Percentiles rank a stretch among this genome's conserved stretches.
Conservation (phyloP, 176 grass and related monocot genomes). For the Alloteropsis semialata region DNA sequence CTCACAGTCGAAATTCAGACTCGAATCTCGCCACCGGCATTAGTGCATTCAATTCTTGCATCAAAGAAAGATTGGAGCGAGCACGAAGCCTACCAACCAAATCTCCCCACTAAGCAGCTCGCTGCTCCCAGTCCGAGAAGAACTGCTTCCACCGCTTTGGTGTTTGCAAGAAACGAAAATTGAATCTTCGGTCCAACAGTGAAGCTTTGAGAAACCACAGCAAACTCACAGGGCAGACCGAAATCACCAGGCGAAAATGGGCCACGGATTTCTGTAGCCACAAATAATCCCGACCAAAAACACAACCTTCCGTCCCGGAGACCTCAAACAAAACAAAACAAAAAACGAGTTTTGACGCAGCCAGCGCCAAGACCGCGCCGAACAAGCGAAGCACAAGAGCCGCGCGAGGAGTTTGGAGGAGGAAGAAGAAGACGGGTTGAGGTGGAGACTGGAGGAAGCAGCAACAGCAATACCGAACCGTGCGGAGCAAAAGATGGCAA, state of each 20-base stretch:
- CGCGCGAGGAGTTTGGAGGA: slow-evolving; percentile 4
- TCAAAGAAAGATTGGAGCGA: neutral
- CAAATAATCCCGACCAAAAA: slow-evolving; percentile 6
- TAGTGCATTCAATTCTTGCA: neutral
- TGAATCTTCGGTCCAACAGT: neutral
- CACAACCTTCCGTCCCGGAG: slow-evolving; percentile 12
- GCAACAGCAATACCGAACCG: slow-evolving; percentile 1
- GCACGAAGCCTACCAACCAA: neutral
- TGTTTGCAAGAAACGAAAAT: neutral
- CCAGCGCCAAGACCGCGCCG: neutral
- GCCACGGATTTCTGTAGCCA: neutral
- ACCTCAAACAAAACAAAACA: no score
- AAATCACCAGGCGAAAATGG: neutral
- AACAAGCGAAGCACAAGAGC: neutral
- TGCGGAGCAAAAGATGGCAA: slow-evolving; percentile 5
- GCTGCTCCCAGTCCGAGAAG: neutral
- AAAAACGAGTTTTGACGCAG: slow-evolving; percentile 27
- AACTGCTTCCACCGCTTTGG: slow-evolving; percentile 4
- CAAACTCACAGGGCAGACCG: neutral
- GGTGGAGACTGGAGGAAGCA: neutral
- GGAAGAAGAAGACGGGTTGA: slow-evolving; percentile 7
- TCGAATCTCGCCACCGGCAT: slow-evolving; percentile 6
- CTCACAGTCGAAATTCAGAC: neutral
- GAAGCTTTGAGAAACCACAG: slow-evolving; percentile 4
- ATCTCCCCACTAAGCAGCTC: neutral